These are phyloP conservation scores for Boletus coccyginus DNA, from an alignment of 768 basidiomycete genomes.

Conservation along the genomic window DNA sequence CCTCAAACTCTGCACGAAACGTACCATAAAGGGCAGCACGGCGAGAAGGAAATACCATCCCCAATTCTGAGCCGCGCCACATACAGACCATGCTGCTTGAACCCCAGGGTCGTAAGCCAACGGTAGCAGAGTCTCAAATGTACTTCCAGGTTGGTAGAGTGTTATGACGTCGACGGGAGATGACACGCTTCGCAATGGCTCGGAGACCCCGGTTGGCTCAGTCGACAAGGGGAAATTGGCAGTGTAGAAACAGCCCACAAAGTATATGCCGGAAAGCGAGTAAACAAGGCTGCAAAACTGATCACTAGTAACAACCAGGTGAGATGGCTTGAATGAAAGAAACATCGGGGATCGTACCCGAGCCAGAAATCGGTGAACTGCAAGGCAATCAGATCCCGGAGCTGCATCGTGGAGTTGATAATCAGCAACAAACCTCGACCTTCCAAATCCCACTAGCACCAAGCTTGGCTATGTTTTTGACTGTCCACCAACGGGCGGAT, in stretches of 20 bases:
- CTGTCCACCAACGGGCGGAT: constrained; percentile 67
- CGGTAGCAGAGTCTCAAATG: background rate
- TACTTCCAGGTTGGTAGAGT: background rate
- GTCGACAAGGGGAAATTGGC: background rate
- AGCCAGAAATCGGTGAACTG: constrained; percentile 89
- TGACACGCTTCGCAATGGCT: background rate
- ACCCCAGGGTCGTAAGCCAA: constrained; percentile 32
- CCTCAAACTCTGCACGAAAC: constrained; percentile 81
- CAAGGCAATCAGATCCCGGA: background rate
- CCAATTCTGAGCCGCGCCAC: constrained; percentile 50
- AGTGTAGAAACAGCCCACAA: constrained; percentile 70
- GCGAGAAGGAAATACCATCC: constrained; percentile 55
- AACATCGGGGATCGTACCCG: constrained; percentile 46
- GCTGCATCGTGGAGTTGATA: background rate
- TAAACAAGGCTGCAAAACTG: constrained; percentile 79
- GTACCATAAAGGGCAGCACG: constrained; percentile 65
- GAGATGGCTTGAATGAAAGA: background rate
- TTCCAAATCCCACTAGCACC: constrained; percentile 65
- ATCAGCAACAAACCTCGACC: constrained; percentile 60
- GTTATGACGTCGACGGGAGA: background rate
- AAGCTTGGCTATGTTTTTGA: constrained; percentile 59
- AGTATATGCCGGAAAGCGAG: constrained; percentile 66
- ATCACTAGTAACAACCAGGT: constrained; percentile 46
- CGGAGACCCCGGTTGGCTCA: background rate
- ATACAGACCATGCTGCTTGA: constrained; percentile 41